Base-by-base conservation (phyloP, 1,284 basidiomycete species). In the Ceratobasidium sp. region DNA sequence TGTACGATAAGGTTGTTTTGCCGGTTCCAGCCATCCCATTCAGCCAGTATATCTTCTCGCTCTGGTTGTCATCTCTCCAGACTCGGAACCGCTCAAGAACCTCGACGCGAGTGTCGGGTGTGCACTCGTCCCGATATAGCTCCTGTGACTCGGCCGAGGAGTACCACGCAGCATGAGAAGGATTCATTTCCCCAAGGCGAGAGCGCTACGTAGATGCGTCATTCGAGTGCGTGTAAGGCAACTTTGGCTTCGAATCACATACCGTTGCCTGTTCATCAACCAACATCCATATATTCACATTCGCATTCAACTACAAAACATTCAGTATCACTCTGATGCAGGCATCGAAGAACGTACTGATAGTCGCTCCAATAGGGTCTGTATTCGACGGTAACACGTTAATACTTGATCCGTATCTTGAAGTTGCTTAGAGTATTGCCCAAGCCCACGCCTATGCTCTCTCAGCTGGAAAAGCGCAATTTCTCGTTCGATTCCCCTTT, bases 81-180 rank as follows among this genome's bases (percentile, higher is more conserved):
- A 3, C 51, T 33, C 23, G 26, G 18, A 70, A n/a, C 9, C 23
- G 40, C 18, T 49, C 33, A 23, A 70, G 15, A 13, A 70, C 33
- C 40, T 55, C 9, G 20, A 55, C 51, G 7, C 68, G 68, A 51
- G 56, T 82, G 20, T 78, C 79, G 18, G 66, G 33, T 28, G 70
- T 67, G 49, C 79, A 80, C 10, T 56, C 39, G 6, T 60, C 58
- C 1, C 72, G 58, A 9, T 66, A 33, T 12, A 75, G n/a, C 10
- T 51, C 49, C 2, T 28, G 26, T 39, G 73, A 55, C 39, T 76
- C 61, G 9, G 49, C 33, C 12, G 73, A 76, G 40, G 28, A 42
- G 40, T 76, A 76, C n/a, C 39, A 56, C 15, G 73, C 73, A 3
- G 70, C 53, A 18, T 58, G 70, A 15, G 70, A 72, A 1, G 71